Base-by-base conservation (phyloP, 2,329 filamentous ascomycete genomes). In the Xylariales sp. region DNA sequence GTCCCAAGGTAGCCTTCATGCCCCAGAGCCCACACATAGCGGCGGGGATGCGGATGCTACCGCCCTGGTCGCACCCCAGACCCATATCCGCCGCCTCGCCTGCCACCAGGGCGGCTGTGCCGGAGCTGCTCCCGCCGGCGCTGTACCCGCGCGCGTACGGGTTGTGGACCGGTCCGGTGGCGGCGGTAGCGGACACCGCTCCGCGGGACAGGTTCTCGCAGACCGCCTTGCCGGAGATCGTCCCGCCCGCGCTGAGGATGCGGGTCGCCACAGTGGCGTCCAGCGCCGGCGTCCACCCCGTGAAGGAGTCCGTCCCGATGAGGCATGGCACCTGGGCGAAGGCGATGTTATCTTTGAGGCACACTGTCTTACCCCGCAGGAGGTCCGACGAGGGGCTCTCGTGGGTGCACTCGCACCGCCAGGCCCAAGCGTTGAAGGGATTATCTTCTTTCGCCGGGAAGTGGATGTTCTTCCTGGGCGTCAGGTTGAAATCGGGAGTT, bases 161-260 rank as follows among this genome's bases (percentile, higher is more conserved):
- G 38, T 73, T 70, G 40, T 71, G 62, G 4, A 73, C 67, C 3
- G 61, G 57, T 1, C 70, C 70, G 4, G 62, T 65, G n/a, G 66
- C 60, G 1, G 66, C 62, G 10, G 67, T 67, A 37, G 56, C 61
- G 12, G 62, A 66, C n/a, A 69, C 45, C 5, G 61, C 63, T 12
- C 63, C 62, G 41, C 63, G 57, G 28, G 61, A 69, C 32, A 70
- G 58, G 45, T 72, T 69, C 50, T 73, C 70, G 44, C 70, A 74
- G 5, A 66, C 48, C 14, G 54, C 62, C 33, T 66, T 67, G 7
- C 70, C 69, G 11, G 51, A 49, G 15, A 74, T 58, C 4, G 49
- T 63, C 5, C 56, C 69, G 4, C 66, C 67, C n/a, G 60, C 56
- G 20, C 61, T 58, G 21, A 72, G 52, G 1, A 68, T 53, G 3